These are phyloP conservation scores for Verticillium albo-atrum DNA, from an alignment of 2,329 filamentous ascomycete genomes.

Conservation along the genomic window DNA sequence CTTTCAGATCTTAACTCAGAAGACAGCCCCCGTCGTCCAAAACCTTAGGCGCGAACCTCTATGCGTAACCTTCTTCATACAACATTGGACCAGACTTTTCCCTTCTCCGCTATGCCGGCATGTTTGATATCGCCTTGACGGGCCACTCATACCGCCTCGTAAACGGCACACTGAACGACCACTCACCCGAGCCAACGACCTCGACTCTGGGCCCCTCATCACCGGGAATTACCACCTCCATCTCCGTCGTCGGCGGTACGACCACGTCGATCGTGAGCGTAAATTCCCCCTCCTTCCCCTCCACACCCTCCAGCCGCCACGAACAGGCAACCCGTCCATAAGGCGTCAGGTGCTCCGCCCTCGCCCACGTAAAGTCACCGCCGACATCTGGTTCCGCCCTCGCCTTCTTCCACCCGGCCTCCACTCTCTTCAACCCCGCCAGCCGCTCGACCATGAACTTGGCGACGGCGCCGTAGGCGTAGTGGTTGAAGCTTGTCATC, in stretches of 20 bases:
- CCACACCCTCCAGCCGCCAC: background rate
- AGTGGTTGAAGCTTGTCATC: conserved; percentile 39
- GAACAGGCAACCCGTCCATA: conserved; percentile 4
- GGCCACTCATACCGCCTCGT: conserved; percentile 4
- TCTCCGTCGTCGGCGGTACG: conserved; percentile 6
- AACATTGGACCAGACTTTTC: too few species aligned
- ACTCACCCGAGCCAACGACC: conserved; percentile 2
- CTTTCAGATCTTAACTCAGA: too few species aligned
- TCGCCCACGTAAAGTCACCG: background rate
- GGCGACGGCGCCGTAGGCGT: conserved; percentile 32
- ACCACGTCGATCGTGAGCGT: conserved; percentile 2
- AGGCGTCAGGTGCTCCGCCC: conserved; percentile 4
- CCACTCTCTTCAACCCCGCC: conserved; percentile 16
- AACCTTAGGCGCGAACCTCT: too few species aligned
- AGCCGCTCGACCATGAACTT: conserved; percentile 28
- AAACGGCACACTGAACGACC: background rate
- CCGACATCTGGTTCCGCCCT: conserved; percentile 3
- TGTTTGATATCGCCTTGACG: background rate
- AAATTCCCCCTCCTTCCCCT: background rate
- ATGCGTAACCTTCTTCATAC: too few species aligned
- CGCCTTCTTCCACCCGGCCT: conserved; percentile 17
- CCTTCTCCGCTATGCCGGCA: background rate
- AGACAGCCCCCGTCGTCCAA: too few species aligned
- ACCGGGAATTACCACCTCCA: conserved; percentile 8
- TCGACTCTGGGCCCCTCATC: background rate